Evolutionary conservation across 495 filamentous ascomycete species (phyloP).

Genomic region (Aspergillus conjunctus): DNA sequence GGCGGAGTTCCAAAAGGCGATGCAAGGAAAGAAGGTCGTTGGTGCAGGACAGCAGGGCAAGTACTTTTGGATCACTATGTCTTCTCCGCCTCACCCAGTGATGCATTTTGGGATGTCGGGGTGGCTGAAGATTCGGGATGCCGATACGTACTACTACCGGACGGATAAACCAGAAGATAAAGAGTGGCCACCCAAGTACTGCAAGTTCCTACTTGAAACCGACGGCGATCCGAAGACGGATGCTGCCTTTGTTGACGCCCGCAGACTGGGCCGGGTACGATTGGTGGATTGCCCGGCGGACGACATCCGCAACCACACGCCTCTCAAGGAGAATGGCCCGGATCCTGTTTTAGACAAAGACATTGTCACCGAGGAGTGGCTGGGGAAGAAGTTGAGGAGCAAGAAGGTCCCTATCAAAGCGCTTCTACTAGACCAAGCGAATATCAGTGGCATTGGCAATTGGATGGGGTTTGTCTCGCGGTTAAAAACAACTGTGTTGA

Average conservation of each 20-base stretch:
- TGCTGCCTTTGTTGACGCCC: slow-evolving; percentile 80
- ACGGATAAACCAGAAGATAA: slow-evolving; percentile 59
- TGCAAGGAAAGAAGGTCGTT: slow-evolving; percentile 75
- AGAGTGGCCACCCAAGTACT: slow-evolving; percentile 86
- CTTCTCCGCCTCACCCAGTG: slow-evolving; percentile 77
- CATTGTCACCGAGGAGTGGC: slow-evolving; percentile 69
- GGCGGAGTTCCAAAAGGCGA: slow-evolving; percentile 65
- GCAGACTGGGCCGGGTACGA: slow-evolving; percentile 75
- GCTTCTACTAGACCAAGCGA: slow-evolving; percentile 82
- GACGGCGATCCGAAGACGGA: slow-evolving; percentile 61
- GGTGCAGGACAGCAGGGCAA: slow-evolving; percentile 86
- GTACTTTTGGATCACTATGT: slow-evolving; percentile 87
- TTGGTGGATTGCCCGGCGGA: slow-evolving; percentile 78
- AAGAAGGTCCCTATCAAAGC: slow-evolving; percentile 87
- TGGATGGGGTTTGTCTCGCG: slow-evolving; percentile 74
- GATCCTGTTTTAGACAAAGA: slow-evolving; percentile 87
- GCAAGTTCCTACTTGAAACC: slow-evolving; percentile 80
- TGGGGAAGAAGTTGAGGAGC: slow-evolving; percentile 65
- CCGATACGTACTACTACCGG: slow-evolving; percentile 77
- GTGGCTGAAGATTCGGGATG: slow-evolving; percentile 83
- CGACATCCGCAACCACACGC: slow-evolving; percentile 73
- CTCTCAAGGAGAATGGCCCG: slow-evolving; percentile 87
- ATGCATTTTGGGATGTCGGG: slow-evolving; percentile 92
- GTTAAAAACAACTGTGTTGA: not conserved
- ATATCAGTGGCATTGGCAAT: slow-evolving; percentile 91